Percentiles rank a stretch among this genome's conserved stretches.
Conservation (phyloP, 2,329 filamentous ascomycete genomes). For the Cordyceps fumosorosea region DNA sequence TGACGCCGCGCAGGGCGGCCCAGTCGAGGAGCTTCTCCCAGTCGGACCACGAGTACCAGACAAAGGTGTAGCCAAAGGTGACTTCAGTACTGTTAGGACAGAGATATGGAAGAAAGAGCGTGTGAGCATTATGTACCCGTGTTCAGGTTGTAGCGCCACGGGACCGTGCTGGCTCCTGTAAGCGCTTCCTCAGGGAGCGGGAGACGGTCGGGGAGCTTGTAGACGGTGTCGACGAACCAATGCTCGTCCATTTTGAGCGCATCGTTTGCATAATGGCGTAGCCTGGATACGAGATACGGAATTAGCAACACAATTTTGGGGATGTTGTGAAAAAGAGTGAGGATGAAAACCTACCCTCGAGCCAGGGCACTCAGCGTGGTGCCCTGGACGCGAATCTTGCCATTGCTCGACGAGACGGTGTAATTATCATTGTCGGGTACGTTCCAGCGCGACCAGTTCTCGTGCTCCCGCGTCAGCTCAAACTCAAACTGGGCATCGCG, state of each 20-base stretch:
- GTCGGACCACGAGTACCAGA: conserved; percentile 34
- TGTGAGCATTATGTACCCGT: background rate
- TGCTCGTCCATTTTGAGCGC: background rate
- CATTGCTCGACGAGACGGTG: background rate
- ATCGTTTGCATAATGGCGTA: conserved; percentile 9
- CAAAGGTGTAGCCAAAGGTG: conserved; percentile 7
- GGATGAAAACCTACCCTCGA: background rate
- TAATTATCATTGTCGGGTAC: conserved; percentile 1
- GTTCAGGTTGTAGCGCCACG: conserved; percentile 11
- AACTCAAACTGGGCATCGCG: conserved; percentile 3
- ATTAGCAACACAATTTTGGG: background rate
- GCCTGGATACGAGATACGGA: background rate
- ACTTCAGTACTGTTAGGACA: background rate
- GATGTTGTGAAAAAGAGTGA: background rate
- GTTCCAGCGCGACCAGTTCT: conserved; percentile 5
- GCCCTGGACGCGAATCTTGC: conserved; percentile 7
- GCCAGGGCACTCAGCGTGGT: conserved; percentile 9
- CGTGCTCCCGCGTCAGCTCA: background rate
- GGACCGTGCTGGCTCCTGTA: conserved; percentile 2
- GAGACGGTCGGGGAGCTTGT: background rate
- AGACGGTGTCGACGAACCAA: conserved; percentile 2
- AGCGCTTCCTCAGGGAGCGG: background rate
- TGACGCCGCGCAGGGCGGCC: conserved; percentile 43
- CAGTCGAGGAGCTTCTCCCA: conserved; percentile 47
- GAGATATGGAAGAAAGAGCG: too few species aligned